Conservation (phyloP, 2,329 filamentous ascomycete genomes). For the Taxawa tesnikishii region DNA sequence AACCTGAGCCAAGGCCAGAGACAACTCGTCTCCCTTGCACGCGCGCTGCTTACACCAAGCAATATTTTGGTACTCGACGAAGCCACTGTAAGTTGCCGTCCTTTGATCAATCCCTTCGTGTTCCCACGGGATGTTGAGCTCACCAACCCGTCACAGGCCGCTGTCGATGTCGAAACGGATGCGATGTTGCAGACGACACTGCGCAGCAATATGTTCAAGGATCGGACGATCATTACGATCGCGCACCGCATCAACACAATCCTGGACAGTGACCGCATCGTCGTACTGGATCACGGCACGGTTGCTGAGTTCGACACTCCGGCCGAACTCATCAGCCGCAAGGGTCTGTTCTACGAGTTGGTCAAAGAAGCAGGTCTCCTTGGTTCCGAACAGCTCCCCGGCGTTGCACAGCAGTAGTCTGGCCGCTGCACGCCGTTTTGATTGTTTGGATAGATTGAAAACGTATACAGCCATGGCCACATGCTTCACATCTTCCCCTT, state of each 20-base stretch:
- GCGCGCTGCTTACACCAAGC: constrained; percentile 85
- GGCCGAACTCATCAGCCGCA: constrained; percentile 58
- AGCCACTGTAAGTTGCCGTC: constrained; percentile 69
- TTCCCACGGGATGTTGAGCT: no score
- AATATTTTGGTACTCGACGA: constrained; percentile 97
- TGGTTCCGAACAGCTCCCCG: constrained; percentile 22
- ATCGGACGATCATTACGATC: constrained; percentile 95
- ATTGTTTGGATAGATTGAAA: constrained; percentile 1
- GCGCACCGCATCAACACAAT: constrained; percentile 98
- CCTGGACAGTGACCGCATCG: constrained; percentile 73
- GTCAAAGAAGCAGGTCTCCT: constrained; percentile 82
- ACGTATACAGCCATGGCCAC: neutral
- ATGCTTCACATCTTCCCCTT: neutral
- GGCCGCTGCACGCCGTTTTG: neutral
- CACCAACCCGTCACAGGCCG: constrained; percentile 36
- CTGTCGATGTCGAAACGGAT: constrained; percentile 59
- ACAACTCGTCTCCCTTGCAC: constrained; percentile 85
- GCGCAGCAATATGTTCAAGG: constrained; percentile 59
- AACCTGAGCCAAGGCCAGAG: constrained; percentile 93
- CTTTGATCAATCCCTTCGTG: no score
- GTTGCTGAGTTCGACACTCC: constrained; percentile 92
- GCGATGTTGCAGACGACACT: constrained; percentile 52
- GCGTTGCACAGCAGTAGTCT: neutral
- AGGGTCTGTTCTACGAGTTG: constrained; percentile 75
- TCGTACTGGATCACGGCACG: constrained; percentile 81